Base-by-base conservation (phyloP, 129 eudicot genomes). In the Pittosporum tobira region DNA sequence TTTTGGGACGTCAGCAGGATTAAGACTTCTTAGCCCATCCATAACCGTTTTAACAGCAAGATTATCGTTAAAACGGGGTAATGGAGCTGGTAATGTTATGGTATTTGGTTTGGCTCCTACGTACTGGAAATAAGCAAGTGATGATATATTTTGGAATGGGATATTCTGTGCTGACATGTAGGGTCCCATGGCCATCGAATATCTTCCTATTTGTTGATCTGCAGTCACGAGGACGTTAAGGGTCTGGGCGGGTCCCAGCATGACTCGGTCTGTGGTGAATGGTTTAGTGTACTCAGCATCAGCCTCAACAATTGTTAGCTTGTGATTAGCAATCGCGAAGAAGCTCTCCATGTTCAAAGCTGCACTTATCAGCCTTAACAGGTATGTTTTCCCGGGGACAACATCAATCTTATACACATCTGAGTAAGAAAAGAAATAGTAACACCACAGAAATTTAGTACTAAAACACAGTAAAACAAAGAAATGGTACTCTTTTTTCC, bases 231-330 rank as follows among this genome's bases (percentile, higher is more conserved):
- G 77, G 49, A 80, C 85, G 21, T 80, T 83, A 28, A 80, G 69
- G 51, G 88, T 87, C 55, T 87, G 96, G 34, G 85, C 96, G 0
- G 96, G 93, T 44, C 93, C 93, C 0, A 83, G 81, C 88, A 87
- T 83, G 61, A 87, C 81, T 0, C 65, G 77, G 49, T 75, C 80
- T 3, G 87, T 71, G 42, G 77, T 69, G 66, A 77, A 73, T 9
- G 85, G 88, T 43, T 83, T 87, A 34, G 85, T 83, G 82, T 87
- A 87, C 54, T 64, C 84, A 6, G 85, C 87, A 49, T 87, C 93
- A 0, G 83, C 88, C 76, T 80, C 96, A 38, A 87, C 93, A 44
- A 87, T 71, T 25, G 85, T 77, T 44, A 87, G 26, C 9, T 72
- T 83, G 73, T 83, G 95, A 68, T 82, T 79, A 23, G 95, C 95